These are phyloP conservation scores for Corylus heterophylla DNA, from an alignment of 306 rosid species.

Conservation along the genomic window DNA sequence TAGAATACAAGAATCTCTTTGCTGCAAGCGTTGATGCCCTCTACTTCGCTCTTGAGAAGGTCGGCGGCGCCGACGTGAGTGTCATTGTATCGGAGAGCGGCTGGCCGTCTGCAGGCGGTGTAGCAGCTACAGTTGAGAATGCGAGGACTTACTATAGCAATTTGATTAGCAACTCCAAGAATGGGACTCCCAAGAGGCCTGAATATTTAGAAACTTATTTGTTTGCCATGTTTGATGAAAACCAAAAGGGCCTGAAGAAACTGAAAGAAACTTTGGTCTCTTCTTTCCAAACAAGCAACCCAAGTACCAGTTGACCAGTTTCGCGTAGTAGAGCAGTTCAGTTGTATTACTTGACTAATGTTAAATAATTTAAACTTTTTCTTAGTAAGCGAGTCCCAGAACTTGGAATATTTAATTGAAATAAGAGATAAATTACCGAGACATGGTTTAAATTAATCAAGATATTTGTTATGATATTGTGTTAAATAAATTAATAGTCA, in stretches of 20 bases:
- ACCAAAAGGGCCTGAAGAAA: constrained; percentile 10
- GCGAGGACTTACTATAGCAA: constrained; percentile 46
- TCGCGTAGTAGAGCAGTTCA: constrained; percentile 7
- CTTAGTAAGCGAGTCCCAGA: too few species aligned
- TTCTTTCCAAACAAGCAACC: constrained; percentile 30
- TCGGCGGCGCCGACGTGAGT: constrained; percentile 31
- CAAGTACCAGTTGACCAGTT: constrained; percentile 35
- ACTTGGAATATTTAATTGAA: too few species aligned
- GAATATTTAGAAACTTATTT: constrained; percentile 32
- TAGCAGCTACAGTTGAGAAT: constrained; percentile 29
- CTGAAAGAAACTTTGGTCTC: constrained; percentile 44
- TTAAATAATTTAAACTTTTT: too few species aligned
- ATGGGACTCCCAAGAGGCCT: constrained; percentile 51
- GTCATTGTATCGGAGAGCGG: constrained; percentile 69
- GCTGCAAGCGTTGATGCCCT: constrained; percentile 52
- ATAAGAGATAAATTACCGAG: too few species aligned
- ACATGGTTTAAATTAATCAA: too few species aligned
- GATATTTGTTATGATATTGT: too few species aligned
- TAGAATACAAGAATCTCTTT: constrained; percentile 44
- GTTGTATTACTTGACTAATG: background rate
- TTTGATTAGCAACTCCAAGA: constrained; percentile 44
- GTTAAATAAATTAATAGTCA: background rate
- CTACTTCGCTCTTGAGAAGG: constrained; percentile 57
- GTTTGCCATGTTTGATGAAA: constrained; percentile 54
- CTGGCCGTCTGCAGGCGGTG: constrained; percentile 64